Base-by-base conservation (phyloP, 2,329 filamentous ascomycete species). In the Allantophomopsis lycopodina region DNA sequence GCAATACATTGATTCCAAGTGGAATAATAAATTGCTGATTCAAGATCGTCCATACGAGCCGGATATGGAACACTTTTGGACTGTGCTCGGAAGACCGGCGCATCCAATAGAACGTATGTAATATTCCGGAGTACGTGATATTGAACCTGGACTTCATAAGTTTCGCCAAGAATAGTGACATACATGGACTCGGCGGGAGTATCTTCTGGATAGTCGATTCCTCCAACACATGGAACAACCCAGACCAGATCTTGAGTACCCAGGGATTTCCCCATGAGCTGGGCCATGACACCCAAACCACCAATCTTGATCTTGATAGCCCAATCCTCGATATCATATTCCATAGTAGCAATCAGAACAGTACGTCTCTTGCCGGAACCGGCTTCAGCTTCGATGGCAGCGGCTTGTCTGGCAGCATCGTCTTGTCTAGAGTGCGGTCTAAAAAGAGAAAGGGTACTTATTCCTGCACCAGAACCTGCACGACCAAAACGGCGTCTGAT, bases 241-340 rank as follows among this genome's bases (percentile, higher is more conserved):
- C 71, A 82, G 45, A 82, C 70, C 1, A 82, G 62, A 51, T 81
- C 69, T 48, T 79, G 69, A 46, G 81, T 74, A 3, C 69, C 63
- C 10, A 82, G 65, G 39, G 75, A 71, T 51, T 77, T 76, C 14
- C 73, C 73, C 46, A 47, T 82, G 2, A 81, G 60, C 48, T 78
- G 73, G 28, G 77, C 76, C 76, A 82, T 82, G 44, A 80, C 76
- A 54, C 77, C 77, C 4, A 82, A 62, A 44, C 77, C 77, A 43
- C 77, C 77, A 36, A 82, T 82, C 58, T 82, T 82, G 58, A 82
- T 76, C 56, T 79, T 81, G 58, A 82, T 76, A 4, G 59, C 65
- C 73, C 77, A 81, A 51, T 82, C 77, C 40, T 77, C 73, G 44
- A 82, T 80, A 44, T 81, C 75, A 56, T 82, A 82, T 55, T 82